Evolutionary conservation across 2,329 filamentous ascomycete species (phyloP).

Genomic region (Colletotrichum agaves): DNA sequence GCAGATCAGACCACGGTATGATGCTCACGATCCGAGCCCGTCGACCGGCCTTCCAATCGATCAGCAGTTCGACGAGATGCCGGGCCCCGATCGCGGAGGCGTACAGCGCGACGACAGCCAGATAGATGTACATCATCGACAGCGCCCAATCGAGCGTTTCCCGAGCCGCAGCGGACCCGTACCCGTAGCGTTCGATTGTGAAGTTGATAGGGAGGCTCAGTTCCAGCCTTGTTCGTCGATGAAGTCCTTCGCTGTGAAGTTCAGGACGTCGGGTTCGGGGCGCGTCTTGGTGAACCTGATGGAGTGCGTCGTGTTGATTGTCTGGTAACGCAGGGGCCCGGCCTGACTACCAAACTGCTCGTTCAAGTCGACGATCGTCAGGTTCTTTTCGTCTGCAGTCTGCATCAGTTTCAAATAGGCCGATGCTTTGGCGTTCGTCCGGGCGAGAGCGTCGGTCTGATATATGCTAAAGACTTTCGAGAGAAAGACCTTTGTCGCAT

Average conservation of each 20-base stretch:
- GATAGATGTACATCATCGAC: constrained; percentile 9
- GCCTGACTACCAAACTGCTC: not conserved
- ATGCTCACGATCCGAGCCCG: not conserved
- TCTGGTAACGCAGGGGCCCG: not conserved
- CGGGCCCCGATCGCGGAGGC: not conserved
- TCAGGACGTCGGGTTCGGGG: rapidly evolving
- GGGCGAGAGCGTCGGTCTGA: not conserved
- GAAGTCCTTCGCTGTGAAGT: not conserved
- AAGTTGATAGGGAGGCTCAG: not conserved
- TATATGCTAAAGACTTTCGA: constrained; percentile 12
- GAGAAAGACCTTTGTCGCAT: not conserved
- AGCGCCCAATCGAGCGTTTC: not conserved
- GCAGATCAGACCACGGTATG: constrained; percentile 18
- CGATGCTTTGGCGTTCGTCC: not conserved
- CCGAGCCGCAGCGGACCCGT: constrained; percentile 1
- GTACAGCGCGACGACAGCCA: not conserved
- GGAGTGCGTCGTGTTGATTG: not conserved
- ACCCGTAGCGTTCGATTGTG: not conserved
- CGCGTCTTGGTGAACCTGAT: not conserved
- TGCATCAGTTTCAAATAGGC: not conserved
- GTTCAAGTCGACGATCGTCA: not conserved
- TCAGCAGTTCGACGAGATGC: not conserved
- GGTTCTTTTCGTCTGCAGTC: not conserved
- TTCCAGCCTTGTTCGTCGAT: not conserved
- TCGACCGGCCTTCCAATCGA: not conserved